These are phyloP conservation scores for Durotheca rogersii DNA, from an alignment of 495 filamentous ascomycete species.

Conservation along the genomic window DNA sequence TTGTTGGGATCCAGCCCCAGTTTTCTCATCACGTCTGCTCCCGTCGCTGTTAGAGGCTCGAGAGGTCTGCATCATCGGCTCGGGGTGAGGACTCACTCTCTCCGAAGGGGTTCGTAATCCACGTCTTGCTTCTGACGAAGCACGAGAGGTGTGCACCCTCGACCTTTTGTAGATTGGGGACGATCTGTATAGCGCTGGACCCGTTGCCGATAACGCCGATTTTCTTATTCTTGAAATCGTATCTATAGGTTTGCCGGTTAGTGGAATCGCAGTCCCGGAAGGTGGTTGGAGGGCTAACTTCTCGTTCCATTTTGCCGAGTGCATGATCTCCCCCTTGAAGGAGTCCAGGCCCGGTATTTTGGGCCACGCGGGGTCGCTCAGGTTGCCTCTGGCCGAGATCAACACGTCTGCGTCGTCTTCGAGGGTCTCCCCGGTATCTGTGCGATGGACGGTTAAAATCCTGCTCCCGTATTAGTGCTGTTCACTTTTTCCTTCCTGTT, in stretches of 20 bases:
- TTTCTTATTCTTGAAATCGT: conserved; percentile 51
- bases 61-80: too few relatives aligned
- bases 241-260: conserved; percentile 34
- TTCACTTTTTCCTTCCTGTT: too few relatives aligned
- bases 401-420: conserved; percentile 56
- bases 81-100: conserved; percentile 32
- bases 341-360: conserved; percentile 56
- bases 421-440: conserved; percentile 37
- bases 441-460: conserved; percentile 20
- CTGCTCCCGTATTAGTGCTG: conserved; percentile 9
- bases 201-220: conserved; percentile 59
- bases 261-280: neutral
- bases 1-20: conserved; percentile 41
- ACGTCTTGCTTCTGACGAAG: conserved; percentile 69
- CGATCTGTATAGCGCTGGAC: conserved; percentile 70
- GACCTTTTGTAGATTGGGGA: conserved; percentile 60
- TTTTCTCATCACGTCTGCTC: conserved; percentile 35
- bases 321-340: conserved; percentile 60
- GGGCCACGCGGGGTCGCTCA: conserved; percentile 61
- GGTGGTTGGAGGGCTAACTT: conserved; percentile 2
- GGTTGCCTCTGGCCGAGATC: conserved; percentile 63
- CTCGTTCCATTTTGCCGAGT: conserved; percentile 54
- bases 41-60: conserved; percentile 7
- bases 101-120: conserved; percentile 52
- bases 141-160: conserved; percentile 57